These are phyloP conservation scores for Canavalia ensiformis DNA, from an alignment of 306 rosid genomes.

Conservation along the genomic window DNA sequence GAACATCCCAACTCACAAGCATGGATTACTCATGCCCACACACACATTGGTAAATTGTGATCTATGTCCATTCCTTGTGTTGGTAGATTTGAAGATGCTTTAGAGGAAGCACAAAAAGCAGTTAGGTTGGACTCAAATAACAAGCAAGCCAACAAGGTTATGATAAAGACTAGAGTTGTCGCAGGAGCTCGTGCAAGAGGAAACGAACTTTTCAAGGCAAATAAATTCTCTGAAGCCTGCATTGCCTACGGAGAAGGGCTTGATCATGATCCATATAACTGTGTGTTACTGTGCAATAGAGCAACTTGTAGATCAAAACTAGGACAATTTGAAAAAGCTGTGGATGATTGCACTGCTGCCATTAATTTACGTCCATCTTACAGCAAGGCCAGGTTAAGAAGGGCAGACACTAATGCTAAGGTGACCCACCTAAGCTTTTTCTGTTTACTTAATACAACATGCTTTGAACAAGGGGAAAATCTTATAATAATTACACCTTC, in stretches of 20 bases:
- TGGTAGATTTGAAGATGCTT: conserved; percentile 79
- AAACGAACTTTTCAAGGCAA: conserved; percentile 75
- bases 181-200: conserved; percentile 74
- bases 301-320: conserved; percentile 83
- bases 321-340: conserved; percentile 70
- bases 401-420: conserved; percentile 91
- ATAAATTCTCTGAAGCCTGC: conserved; percentile 78
- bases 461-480: background rate
- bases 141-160: conserved; percentile 59
- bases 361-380: conserved; percentile 78
- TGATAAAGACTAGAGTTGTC: conserved; percentile 62
- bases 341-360: conserved; percentile 78
- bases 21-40: background rate
- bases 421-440: conserved; percentile 47
- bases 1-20: background rate
- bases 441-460: background rate
- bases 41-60: background rate
- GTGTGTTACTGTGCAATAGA: conserved; percentile 79
- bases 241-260: conserved; percentile 82
- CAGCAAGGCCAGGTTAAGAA: conserved; percentile 79
- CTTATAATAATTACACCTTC: background rate
- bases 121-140: conserved; percentile 70
- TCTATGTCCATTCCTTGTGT: background rate
- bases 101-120: conserved; percentile 72
- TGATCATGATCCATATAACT: conserved; percentile 71